These are phyloP conservation scores for Nannizzia gypsea DNA, from an alignment of 2,329 filamentous ascomycete species.

Conservation along the genomic window DNA sequence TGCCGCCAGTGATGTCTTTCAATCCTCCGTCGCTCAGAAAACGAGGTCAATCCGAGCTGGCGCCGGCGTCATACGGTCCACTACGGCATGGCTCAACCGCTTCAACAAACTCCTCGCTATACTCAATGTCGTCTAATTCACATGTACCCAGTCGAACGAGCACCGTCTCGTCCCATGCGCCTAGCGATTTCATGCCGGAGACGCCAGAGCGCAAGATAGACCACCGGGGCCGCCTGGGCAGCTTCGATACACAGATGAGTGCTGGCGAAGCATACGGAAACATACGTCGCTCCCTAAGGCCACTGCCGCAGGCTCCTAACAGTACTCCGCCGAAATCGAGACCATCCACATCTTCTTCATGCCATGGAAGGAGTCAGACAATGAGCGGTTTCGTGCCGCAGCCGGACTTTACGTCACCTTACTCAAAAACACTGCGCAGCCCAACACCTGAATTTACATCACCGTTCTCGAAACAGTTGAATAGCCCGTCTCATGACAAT, in stretches of 20 bases:
- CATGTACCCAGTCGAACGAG: constrained; percentile 49
- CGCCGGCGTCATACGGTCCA: constrained; percentile 35
- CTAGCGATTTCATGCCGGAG: constrained; percentile 34
- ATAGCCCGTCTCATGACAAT: background rate
- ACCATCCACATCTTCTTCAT: constrained; percentile 19
- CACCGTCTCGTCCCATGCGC: constrained; percentile 61
- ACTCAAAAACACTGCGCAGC: background rate
- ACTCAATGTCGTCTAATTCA: constrained; percentile 39
- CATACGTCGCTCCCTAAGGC: constrained; percentile 64
- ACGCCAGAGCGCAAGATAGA: constrained; percentile 2
- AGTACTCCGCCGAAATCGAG: constrained; percentile 30
- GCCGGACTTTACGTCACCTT: constrained; percentile 10
- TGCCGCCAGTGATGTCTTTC: constrained; percentile 27
- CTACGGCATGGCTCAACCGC: constrained; percentile 44
- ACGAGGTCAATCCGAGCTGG: constrained; percentile 30
- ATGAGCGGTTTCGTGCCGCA: constrained; percentile 42
- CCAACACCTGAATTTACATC: constrained; percentile 16
- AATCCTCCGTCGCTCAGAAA: constrained; percentile 24
- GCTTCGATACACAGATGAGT: constrained; percentile 35
- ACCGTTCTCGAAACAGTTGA: background rate
- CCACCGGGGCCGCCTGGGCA: background rate
- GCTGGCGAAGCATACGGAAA: constrained; percentile 58
- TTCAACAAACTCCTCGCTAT: constrained; percentile 44
- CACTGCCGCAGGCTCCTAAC: constrained; percentile 56
- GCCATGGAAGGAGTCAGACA: constrained; percentile 49